Evolutionary conservation across 352 stramenopile genomes (phyloP).

Genomic region (Pythium rhizo-oryzae): DNA sequence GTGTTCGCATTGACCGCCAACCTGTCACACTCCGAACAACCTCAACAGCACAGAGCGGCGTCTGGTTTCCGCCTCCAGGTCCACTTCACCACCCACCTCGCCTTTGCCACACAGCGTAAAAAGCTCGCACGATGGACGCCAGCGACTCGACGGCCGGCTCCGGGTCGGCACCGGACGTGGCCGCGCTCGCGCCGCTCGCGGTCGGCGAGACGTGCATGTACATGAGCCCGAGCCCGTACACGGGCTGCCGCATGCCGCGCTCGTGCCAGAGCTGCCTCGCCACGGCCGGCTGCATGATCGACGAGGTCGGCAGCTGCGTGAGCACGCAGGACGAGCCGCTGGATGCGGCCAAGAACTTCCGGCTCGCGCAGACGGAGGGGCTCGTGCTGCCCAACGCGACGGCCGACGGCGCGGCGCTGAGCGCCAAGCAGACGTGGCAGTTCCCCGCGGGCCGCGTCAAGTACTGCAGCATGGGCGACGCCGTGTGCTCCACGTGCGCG

Average conservation of each 20-base stretch:
- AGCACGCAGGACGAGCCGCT: background rate
- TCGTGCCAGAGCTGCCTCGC: slow-evolving; percentile 26
- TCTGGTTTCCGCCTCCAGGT: too few species aligned
- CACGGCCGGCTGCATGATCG: slow-evolving; percentile 16
- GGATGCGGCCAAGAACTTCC: slow-evolving; percentile 8
- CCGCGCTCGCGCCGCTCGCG: background rate
- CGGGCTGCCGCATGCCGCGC: slow-evolving; percentile 19
- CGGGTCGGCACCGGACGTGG: background rate
- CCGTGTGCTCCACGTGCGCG: slow-evolving; percentile 5
- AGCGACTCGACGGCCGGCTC: background rate
- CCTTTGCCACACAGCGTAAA: background rate
- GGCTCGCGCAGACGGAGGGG: slow-evolving; percentile 1
- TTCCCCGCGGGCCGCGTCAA: slow-evolving; percentile 17
- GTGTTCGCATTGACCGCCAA: background rate
- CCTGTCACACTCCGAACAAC: background rate
- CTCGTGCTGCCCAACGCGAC: slow-evolving; percentile 24
- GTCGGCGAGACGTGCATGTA: slow-evolving; percentile 22
- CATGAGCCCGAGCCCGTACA: slow-evolving; percentile 11
- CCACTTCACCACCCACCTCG: too few species aligned
- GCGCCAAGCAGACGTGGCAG: slow-evolving; percentile 15
- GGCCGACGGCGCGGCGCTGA: background rate
- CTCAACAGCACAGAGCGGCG: too few species aligned
- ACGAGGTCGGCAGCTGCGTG: slow-evolving; percentile 11
- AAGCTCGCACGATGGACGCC: background rate
- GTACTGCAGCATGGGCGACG: slow-evolving; percentile 24